These are phyloP conservation scores for Lotmaria passim DNA, from an alignment of 208 protist species.

Conservation along the genomic window DNA sequence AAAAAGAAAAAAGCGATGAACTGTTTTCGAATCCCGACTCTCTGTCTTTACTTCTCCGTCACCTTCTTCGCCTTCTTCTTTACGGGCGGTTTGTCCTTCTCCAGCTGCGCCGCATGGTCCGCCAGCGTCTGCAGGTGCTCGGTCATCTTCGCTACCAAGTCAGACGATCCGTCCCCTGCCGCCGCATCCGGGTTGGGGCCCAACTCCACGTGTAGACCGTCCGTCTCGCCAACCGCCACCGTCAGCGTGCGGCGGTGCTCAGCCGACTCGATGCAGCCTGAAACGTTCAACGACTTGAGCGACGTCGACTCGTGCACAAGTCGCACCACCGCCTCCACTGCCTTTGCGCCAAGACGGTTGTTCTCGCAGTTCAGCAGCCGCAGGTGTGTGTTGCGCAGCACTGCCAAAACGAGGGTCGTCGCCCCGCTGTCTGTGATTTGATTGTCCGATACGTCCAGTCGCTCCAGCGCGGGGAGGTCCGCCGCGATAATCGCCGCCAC, in stretches of 20 bases:
- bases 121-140: slow-evolving; percentile 79
- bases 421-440: slow-evolving; percentile 70
- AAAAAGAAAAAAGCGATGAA: slow-evolving; percentile 10
- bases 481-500: slow-evolving; percentile 67
- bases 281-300: slow-evolving; percentile 81
- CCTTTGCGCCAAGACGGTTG: slow-evolving; percentile 71
- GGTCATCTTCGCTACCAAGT: slow-evolving; percentile 48
- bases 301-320: slow-evolving; percentile 62
- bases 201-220: slow-evolving; percentile 78
- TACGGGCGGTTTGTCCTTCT: slow-evolving; percentile 39
- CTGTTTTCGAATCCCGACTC: too few relatives aligned
- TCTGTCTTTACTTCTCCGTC: slow-evolving; percentile 21
- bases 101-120: slow-evolving; percentile 63
- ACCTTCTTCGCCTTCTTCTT: slow-evolving; percentile 52
- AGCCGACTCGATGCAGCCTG: slow-evolving; percentile 51
- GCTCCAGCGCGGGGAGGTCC: slow-evolving; percentile 57
- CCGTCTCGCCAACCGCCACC: slow-evolving; percentile 61
- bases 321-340: slow-evolving; percentile 50
- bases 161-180: slow-evolving; percentile 13
- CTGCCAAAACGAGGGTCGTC: slow-evolving; percentile 50
- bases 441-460: slow-evolving; percentile 75
- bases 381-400: slow-evolving; percentile 68
- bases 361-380: slow-evolving; percentile 53
- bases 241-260: slow-evolving; percentile 66
- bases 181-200: slow-evolving; percentile 52